Percentiles rank a stretch among this genome's conserved stretches.
Evolutionary conservation across 1,284 basidiomycete species (phyloP).

Genomic region (Caloboletus firmus): DNA sequence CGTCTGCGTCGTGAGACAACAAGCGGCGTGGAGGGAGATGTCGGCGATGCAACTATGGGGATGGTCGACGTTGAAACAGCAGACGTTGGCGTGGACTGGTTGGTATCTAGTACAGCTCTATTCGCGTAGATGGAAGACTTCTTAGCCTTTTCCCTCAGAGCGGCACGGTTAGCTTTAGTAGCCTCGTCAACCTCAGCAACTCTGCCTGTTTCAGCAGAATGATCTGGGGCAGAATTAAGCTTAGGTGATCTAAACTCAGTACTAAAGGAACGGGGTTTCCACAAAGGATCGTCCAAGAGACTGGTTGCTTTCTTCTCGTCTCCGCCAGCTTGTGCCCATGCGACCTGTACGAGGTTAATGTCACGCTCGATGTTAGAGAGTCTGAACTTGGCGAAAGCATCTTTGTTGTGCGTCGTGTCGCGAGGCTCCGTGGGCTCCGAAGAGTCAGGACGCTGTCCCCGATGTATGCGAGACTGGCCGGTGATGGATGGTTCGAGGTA

Average conservation of each 20-base stretch:
- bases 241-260: slow-evolving; percentile 18
- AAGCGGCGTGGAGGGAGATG: slow-evolving; percentile 44
- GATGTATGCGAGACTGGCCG: slow-evolving; percentile 50
- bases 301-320: slow-evolving; percentile 59
- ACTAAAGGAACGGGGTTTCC: slow-evolving; percentile 42
- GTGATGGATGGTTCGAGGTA: slow-evolving; percentile 43
- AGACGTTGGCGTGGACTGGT: slow-evolving; percentile 26
- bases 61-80: slow-evolving; percentile 22
- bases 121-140: slow-evolving; percentile 77
- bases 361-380: slow-evolving; percentile 57
- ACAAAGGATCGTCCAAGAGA: slow-evolving; percentile 56
- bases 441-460: slow-evolving; percentile 41
- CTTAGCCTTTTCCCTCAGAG: slow-evolving; percentile 69
- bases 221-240: slow-evolving; percentile 29
- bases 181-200: slow-evolving; percentile 71
- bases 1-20: slow-evolving; percentile 48
- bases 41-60: slow-evolving; percentile 40
- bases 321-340: slow-evolving; percentile 60
- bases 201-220: slow-evolving; percentile 49
- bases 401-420: slow-evolving; percentile 32
- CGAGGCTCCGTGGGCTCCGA: slow-evolving; percentile 30
- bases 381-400: slow-evolving; percentile 57
- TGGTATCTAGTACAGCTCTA: slow-evolving; percentile 49
- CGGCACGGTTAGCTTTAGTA: slow-evolving; percentile 58
- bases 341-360: slow-evolving; percentile 50